Conservation (phyloP, 225 moss, liverwort and hornwort species). For the Straminergon stramineum region DNA sequence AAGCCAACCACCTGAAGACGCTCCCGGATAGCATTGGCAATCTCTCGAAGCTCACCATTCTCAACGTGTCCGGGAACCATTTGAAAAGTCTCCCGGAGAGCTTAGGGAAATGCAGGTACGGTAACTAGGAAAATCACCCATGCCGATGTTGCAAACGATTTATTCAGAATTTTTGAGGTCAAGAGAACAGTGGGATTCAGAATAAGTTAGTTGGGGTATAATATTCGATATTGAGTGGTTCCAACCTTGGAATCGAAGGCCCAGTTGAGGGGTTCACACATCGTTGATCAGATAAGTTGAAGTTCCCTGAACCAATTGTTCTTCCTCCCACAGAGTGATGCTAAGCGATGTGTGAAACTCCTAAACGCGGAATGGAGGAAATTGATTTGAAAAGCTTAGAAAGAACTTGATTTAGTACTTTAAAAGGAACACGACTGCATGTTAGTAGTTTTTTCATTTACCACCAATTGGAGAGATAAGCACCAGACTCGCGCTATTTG, state of each 20-base stretch:
- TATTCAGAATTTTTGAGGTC: not conserved
- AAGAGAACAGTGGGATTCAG: not conserved
- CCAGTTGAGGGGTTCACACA: not conserved
- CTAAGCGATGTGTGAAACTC: not conserved
- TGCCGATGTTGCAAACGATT: not conserved
- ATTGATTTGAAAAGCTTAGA: not conserved
- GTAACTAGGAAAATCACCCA: not conserved
- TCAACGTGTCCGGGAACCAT: constrained; percentile 65
- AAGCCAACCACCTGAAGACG: constrained; percentile 48
- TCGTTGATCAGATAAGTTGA: not conserved
- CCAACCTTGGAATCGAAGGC: not conserved
- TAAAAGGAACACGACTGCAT: not conserved
- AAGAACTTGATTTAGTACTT: not conserved
- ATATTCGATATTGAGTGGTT: not conserved
- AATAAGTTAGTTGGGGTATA: not conserved
- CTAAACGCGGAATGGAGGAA: too few relatives aligned
- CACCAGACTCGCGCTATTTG: not conserved
- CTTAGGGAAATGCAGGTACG: constrained; percentile 66
- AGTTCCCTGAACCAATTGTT: not conserved
- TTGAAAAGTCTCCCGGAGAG: constrained; percentile 65
- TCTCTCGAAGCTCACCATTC: constrained; percentile 42
- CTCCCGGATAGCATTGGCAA: constrained; percentile 67
- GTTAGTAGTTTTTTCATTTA: not conserved
- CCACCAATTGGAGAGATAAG: not conserved
- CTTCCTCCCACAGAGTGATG: not conserved